Base-by-base conservation (phyloP, 108 stramenopile genomes). In the Skeletonema menzelii region DNA sequence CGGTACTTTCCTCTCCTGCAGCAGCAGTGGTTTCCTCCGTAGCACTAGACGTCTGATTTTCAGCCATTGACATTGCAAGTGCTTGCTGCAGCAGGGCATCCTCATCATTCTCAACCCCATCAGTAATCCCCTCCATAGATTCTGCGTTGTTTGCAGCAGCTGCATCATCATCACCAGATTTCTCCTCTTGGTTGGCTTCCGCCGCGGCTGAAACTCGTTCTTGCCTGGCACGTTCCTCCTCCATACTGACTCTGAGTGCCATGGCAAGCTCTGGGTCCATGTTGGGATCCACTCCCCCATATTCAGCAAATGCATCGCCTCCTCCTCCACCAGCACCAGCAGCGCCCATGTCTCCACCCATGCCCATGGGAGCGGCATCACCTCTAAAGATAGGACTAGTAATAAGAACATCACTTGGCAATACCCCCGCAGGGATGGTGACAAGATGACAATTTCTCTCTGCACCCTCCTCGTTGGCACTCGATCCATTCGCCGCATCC, bases 191-290 rank as follows among this genome's bases (percentile, higher is more conserved):
- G 17, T 60, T 64, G 14, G 44, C 67, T 10, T 82, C 85, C 5
- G 89, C 87, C 15, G 90, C 86, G 10, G 81, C 82, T 4, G 82
- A 79, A 22, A 63, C 70, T 15, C 84, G 67, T 55, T 79, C 85
- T 68, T 89, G 88, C 49, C 96, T 82, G 3, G 95, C 96, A 12
- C 97, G 86, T 82, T 97, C 97, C 82, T 99, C 98, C 67, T 99
- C 98, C 95, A 97, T 97, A 72, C 91, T 93, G 17, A 98, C 94
- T 11, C 98, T 89, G 10, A 99, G 75, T 15, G 97, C 99, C 96
- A 98, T 98, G 73, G 99, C 99, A 67, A 99, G 83, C 82, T 98
- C 99, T 15, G 99, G 99, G 70, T 99, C 99, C 85, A 96, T 94
- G 78, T 89, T 96, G 44, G 99, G 96, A 84, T 99, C 99, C 58